These are phyloP conservation scores for Cladobotryum mycophilum DNA, from an alignment of 2,329 filamentous ascomycete genomes.

Conservation along the genomic window DNA sequence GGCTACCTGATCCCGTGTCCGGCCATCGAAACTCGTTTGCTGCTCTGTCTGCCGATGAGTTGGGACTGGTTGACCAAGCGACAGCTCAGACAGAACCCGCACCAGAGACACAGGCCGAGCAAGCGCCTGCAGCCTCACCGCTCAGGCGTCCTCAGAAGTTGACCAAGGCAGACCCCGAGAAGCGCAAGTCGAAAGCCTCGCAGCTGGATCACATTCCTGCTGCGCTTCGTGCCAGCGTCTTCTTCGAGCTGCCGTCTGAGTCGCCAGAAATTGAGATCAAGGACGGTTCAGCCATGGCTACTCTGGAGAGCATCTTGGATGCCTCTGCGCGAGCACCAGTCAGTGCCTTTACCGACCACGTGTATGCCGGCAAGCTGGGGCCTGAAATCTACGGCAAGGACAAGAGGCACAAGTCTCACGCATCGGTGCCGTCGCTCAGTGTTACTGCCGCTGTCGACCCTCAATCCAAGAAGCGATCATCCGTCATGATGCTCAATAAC, in stretches of 20 bases:
- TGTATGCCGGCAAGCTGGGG: conserved; percentile 70
- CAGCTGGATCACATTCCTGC: conserved; percentile 53
- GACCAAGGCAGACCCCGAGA: conserved; percentile 25
- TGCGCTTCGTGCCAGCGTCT: conserved; percentile 83
- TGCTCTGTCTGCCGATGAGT: conserved; percentile 23
- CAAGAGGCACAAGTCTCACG: conserved; percentile 41
- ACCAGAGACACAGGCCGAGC: conserved; percentile 14
- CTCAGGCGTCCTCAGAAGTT: conserved; percentile 30
- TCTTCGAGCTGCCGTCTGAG: conserved; percentile 67
- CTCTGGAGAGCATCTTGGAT: conserved; percentile 85
- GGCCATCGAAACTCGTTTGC: conserved; percentile 31
- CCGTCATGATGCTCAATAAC: conserved; percentile 43
- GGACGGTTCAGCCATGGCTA: conserved; percentile 78
- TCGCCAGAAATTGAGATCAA: conserved; percentile 50
- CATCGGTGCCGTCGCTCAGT: conserved; percentile 21
- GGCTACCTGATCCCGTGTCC: conserved; percentile 42
- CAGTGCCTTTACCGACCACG: conserved; percentile 84
- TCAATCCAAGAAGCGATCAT: conserved; percentile 41
- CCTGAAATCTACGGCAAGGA: conserved; percentile 65
- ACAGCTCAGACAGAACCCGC: conserved; percentile 4
- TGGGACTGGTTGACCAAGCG: conserved; percentile 13
- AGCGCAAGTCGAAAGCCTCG: conserved; percentile 29
- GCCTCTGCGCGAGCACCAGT: conserved; percentile 85
- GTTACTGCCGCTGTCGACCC: conserved; percentile 15
- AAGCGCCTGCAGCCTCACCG: conserved; percentile 15